Percentiles rank a stretch among this genome's conserved stretches.
phyloP scores from a whole-genome alignment of 768 basidiomycete genomes.

The Leccinellum rugosiceps region DNA sequence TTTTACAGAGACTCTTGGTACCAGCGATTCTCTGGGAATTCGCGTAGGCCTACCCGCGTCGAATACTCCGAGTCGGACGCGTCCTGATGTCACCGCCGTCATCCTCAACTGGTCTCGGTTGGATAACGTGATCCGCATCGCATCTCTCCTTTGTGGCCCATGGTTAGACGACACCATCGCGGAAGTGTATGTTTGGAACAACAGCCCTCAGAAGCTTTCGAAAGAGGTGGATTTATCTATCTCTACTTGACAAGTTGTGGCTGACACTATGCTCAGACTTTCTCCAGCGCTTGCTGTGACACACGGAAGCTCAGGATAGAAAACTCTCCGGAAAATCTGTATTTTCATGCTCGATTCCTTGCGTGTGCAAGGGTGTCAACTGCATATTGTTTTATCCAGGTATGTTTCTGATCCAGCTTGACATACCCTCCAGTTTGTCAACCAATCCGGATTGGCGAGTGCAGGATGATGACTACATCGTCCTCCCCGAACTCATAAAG shows the following conservation, averaged over 20 bases:
- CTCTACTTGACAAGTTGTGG: background rate
- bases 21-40: background rate
- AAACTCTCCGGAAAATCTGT: constrained; percentile 55
- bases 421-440: background rate
- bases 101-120: constrained; percentile 69
- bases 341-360: constrained; percentile 60
- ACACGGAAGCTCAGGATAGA: constrained; percentile 45
- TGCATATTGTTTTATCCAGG: constrained; percentile 62
- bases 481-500: constrained; percentile 54
- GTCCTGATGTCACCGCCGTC: constrained; percentile 51
- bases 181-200: constrained; percentile 61
- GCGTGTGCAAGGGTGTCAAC: constrained; percentile 52
- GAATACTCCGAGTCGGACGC: background rate
- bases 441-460: constrained; percentile 1
- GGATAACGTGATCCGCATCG: constrained; percentile 56
- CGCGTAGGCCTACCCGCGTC: constrained; percentile 13
- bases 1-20: constrained; percentile 8
- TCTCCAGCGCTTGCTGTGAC: constrained; percentile 41
- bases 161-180: constrained; percentile 43
- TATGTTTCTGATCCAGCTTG: constrained; percentile 17
- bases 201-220: constrained; percentile 43
- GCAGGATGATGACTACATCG: constrained; percentile 68
- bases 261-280: constrained; percentile 34
- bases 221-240: constrained; percentile 35
- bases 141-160: constrained; percentile 46